Evolutionary conservation across 768 basidiomycete genomes (phyloP).

Genomic region (Lactarius deliciosus): DNA sequence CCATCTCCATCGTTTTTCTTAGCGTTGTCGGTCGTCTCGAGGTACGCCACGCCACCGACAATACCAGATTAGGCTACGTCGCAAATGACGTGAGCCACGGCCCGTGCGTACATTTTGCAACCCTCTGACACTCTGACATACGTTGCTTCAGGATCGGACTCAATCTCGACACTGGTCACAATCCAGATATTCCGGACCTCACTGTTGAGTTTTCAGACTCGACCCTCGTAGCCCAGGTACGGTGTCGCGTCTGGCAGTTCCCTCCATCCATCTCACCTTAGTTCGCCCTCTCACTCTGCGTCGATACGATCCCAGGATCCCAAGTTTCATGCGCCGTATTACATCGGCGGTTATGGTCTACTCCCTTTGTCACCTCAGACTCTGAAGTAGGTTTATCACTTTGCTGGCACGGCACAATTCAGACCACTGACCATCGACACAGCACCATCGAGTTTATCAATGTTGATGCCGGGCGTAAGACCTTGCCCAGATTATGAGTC

Average conservation of each 20-base stretch:
- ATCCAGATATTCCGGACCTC: background rate
- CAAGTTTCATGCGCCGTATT: background rate
- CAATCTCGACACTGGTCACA: too few species aligned
- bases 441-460: background rate
- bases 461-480: constrained; percentile 3
- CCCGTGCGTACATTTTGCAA: background rate
- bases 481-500: background rate
- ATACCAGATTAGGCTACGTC: background rate
- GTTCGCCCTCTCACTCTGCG: background rate
- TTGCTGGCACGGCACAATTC: background rate
- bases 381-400: background rate
- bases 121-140: background rate
- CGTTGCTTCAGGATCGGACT: constrained; percentile 2
- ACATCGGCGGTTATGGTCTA: background rate
- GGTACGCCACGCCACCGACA: background rate
- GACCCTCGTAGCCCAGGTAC: background rate
- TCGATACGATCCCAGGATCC: background rate
- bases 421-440: background rate
- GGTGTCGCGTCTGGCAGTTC: background rate
- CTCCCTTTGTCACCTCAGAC: background rate
- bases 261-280: background rate
- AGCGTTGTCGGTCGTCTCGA: background rate
- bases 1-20: background rate
- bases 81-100: background rate
- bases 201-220: background rate